Base-by-base conservation (phyloP, 148 eudicot species). In the Cornus kousa region DNA sequence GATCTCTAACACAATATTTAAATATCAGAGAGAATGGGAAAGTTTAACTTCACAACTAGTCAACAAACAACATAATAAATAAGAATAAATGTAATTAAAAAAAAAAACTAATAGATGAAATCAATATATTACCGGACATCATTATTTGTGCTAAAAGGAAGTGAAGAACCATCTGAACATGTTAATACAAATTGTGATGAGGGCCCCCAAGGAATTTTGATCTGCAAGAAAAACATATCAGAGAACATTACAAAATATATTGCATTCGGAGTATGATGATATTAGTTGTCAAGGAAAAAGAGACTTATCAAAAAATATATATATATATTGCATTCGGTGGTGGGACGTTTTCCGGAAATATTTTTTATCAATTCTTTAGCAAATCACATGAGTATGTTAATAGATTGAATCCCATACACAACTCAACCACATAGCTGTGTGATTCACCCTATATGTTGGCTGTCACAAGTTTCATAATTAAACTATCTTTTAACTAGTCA, bases 171-270 rank as follows among this genome's bases (percentile, higher is more conserved):
- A 86, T 93, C 86, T 9, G 94, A 86, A 87, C 89, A 81, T 65
- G 88, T 90, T 77, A 93, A 77, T 72, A 91, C 97, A 84, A 95
- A 95, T 69, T 95, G 96, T 68, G 94, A 76, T 72, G 96, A 88
- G 40, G 86, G 82, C 66, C 98, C 98, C 73, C 82, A 82, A n/a
- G 98, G 97, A 88, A 95, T 90, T 83, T 88, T 91, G 75, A 93
- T 93, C 98, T 95, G 94, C 84, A 82, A 81, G 4, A 53, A 11
- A 67, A 53, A 53, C 59, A 53, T 11, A 53, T 53, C 17, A 53
- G 59, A 53, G 59, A 12, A 14, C 19, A 16, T 12, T 16, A 53
- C 59, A 53, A 53, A 53, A 11, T 11, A 1, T 11, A 0, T 53
- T 12, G 59, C 19, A 16, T 53, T 53, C 12, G 19, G 7, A n/a